Evolutionary conservation across 257 asterid species (phyloP).

Genomic region (Forsythia suspensa): DNA sequence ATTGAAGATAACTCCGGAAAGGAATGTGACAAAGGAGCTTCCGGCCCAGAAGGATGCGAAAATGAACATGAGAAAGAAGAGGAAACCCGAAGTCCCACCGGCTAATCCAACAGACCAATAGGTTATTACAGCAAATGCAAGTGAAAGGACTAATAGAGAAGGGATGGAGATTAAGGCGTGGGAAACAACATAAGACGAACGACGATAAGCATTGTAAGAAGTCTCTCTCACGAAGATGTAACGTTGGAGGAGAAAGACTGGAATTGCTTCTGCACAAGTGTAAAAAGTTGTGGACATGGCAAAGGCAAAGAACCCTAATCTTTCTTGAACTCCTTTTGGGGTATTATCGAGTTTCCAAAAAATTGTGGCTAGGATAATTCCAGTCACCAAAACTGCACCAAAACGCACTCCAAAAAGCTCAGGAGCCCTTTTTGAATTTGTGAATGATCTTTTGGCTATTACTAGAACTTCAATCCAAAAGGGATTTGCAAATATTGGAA

Average conservation of each 20-base stretch:
- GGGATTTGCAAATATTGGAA: constrained; percentile 49
- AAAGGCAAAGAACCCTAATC: constrained; percentile 58
- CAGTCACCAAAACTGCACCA: constrained; percentile 49
- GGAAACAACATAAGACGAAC: constrained; percentile 51
- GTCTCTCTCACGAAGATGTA: constrained; percentile 67
- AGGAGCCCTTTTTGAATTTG: constrained; percentile 49
- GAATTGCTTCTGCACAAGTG: constrained; percentile 65
- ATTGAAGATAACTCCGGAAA: constrained; percentile 47
- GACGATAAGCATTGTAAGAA: constrained; percentile 56
- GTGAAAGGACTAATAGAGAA: constrained; percentile 35
- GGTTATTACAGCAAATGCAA: constrained; percentile 41
- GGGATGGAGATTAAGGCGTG: constrained; percentile 53
- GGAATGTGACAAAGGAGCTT: constrained; percentile 59
- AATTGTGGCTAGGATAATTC: constrained; percentile 53
- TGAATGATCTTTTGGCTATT: constrained; percentile 45
- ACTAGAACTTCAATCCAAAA: constrained; percentile 52
- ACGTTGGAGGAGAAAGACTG: constrained; percentile 50
- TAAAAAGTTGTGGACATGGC: constrained; percentile 67
- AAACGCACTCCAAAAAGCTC: constrained; percentile 52
- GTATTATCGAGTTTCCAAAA: constrained; percentile 49
- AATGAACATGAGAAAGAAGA: constrained; percentile 41
- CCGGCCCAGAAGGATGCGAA: constrained; percentile 66
- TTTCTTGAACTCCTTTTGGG: constrained; percentile 48
- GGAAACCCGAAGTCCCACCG: constrained; percentile 45
- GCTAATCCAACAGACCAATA: constrained; percentile 56